Evolutionary conservation across 768 basidiomycete genomes (phyloP).

Genomic region (Leccinum rimulosum): DNA sequence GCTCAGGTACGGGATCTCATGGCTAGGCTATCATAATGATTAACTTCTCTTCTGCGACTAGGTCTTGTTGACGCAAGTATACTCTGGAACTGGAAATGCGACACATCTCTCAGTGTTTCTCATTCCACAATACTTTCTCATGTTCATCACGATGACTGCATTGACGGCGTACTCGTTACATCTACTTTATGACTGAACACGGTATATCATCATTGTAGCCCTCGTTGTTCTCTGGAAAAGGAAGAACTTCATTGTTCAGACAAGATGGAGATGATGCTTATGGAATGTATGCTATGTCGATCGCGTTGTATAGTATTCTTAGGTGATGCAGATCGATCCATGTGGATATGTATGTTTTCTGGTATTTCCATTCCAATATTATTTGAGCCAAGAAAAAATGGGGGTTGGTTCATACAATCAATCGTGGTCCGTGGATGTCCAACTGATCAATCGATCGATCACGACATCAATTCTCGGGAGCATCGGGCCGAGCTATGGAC

Average conservation of each 20-base stretch:
- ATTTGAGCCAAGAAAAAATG: not conserved
- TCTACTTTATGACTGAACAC: slow-evolving; percentile 33
- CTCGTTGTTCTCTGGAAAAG: too few relatives aligned
- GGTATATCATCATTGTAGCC: not conserved
- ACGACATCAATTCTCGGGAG: not conserved
- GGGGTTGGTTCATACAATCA: not conserved
- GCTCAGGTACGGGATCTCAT: slow-evolving; percentile 42
- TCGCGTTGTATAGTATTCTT: not conserved
- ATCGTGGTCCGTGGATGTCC: not conserved
- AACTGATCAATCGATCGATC: not conserved
- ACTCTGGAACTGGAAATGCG: slow-evolving; percentile 62
- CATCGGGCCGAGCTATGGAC: not conserved
- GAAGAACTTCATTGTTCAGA: not conserved
- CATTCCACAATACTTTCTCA: slow-evolving; percentile 52
- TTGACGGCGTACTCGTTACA: slow-evolving; percentile 37
- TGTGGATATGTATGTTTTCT: not conserved
- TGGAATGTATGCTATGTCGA: not conserved
- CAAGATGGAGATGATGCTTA: not conserved
- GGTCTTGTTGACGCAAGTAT: slow-evolving; percentile 64
- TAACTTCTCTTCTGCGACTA: slow-evolving; percentile 20
- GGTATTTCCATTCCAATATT: not conserved
- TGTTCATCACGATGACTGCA: slow-evolving; percentile 38
- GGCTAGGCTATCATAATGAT: not conserved
- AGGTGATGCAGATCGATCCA: not conserved
- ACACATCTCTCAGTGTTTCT: slow-evolving; percentile 62